Evolutionary conservation across 2,329 filamentous ascomycete species (phyloP), one percentile per base, ranked within the genome.

Genomic region (Ophiostoma ulmi): DNA sequence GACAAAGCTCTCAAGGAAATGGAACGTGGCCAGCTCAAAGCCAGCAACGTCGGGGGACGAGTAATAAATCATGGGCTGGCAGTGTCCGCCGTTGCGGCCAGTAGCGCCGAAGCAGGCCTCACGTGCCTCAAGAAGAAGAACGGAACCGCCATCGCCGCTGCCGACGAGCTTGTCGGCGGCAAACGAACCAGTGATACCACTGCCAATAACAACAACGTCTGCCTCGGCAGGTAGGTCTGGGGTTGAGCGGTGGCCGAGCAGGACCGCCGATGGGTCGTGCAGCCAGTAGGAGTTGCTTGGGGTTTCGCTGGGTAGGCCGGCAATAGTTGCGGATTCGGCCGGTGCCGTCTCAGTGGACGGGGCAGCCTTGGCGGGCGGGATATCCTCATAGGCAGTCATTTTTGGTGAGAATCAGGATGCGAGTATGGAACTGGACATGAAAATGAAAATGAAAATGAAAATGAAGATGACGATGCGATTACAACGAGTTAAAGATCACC

Each of bases 41-140:
- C 83, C 83, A 1, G 87, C 88, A 55, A 93, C 84, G 61, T 87
- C 83, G 35, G 87, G 82, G n/a, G 81, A 78, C 26, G 84, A 81
- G 22, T 83, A 81, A 79, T 91, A 93, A 68, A 92, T 81, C 39
- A 88, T 79, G 1, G 92, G 91, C 75, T 93, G 91, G 78, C 91
- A 94, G 77, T 94, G 91, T 6, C 88, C 88, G 69, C 88, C 88
- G 76, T 90, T 90, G 85, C 89, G 72, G 11, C 91, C 91, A 0
- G 91, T 94, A n/a, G 91, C 91, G 22, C 91, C 91, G 86, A 87
- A 93, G 76, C 91, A 94, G 4, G 89, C 90, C 81, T 94, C 91
- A 75, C 91, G 84, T 17, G 91, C 91, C 79, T 94, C 91, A 5
- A 94, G 82, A 81, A 94, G 85, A 6, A 94, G 82, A 8, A 93